phyloP scores from a whole-genome alignment of 495 filamentous ascomycete genomes.

The Glarea lozoyensis region DNA sequence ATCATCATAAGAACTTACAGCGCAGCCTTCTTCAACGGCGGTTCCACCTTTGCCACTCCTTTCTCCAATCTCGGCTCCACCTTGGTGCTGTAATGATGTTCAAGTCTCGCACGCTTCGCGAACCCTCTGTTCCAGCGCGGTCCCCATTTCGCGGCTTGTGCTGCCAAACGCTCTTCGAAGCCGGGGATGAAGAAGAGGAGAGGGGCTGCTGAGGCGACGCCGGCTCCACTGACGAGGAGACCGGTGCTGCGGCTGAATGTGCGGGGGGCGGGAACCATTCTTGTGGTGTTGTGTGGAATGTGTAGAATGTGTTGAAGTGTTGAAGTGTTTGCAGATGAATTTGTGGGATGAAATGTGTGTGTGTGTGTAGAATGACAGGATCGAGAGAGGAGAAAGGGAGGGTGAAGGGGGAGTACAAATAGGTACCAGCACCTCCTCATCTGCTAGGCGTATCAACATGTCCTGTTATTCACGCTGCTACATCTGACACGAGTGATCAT shows the following conservation, averaged over 20 bases:
- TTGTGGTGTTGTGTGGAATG: not conserved
- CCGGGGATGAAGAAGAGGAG: constrained; percentile 16
- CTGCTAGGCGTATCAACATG: too few relatives aligned
- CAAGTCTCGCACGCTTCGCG: constrained; percentile 1
- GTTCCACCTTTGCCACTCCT: constrained; percentile 8
- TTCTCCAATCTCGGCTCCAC: constrained; percentile 6
- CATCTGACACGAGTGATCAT: too few relatives aligned
- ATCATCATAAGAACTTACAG: too few relatives aligned
- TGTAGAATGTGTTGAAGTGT: not conserved
- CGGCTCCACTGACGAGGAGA: constrained; percentile 5
- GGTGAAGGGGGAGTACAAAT: too few relatives aligned
- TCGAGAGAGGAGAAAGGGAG: too few relatives aligned
- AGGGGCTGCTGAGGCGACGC: constrained; percentile 6
- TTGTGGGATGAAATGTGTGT: too few relatives aligned
- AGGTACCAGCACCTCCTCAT: too few relatives aligned
- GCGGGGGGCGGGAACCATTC: constrained; percentile 5
- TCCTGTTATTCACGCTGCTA: too few relatives aligned
- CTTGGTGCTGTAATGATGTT: not conserved
- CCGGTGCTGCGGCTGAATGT: constrained; percentile 10
- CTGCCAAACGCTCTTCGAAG: constrained; percentile 12
- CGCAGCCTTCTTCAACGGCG: constrained; percentile 15
- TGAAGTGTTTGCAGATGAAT: too few relatives aligned
- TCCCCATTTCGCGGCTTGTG: constrained; percentile 16
- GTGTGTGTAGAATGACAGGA: too few relatives aligned
- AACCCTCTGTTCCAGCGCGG: constrained; percentile 14